Evolutionary conservation across 1,284 basidiomycete genomes (phyloP).

Genomic region (Thecaphora frezii): DNA sequence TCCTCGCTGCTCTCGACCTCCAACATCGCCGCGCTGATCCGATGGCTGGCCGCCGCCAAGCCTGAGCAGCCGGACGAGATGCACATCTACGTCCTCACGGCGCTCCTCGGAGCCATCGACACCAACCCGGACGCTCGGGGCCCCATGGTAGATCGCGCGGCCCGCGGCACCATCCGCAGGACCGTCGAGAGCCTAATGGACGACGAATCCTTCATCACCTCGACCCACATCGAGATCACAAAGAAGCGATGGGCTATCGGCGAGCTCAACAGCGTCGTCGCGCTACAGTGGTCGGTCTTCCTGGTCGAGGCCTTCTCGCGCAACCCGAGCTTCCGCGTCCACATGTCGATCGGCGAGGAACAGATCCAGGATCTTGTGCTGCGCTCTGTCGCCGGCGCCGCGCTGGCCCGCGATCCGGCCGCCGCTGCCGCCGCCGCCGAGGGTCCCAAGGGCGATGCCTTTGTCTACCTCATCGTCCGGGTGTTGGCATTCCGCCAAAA

Average conservation of each 20-base stretch:
- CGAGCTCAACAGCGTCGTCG: slow-evolving; percentile 73
- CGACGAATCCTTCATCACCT: slow-evolving; percentile 53
- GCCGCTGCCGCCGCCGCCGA: slow-evolving; percentile 67
- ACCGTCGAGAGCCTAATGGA: slow-evolving; percentile 34
- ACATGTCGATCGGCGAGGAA: slow-evolving; percentile 45
- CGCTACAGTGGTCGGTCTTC: slow-evolving; percentile 82
- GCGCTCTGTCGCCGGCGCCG: slow-evolving; percentile 34
- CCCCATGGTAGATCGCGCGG: slow-evolving; percentile 35
- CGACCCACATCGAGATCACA: slow-evolving; percentile 49
- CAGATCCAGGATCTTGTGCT: slow-evolving; percentile 41
- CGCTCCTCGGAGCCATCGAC: slow-evolving; percentile 72
- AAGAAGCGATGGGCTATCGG: slow-evolving; percentile 68
- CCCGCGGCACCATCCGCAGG: slow-evolving; percentile 22
- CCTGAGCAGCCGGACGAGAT: slow-evolving; percentile 58
- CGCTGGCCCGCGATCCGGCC: slow-evolving; percentile 66
- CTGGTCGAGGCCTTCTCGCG: slow-evolving; percentile 44
- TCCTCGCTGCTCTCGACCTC: slow-evolving; percentile 40
- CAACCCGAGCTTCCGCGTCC: slow-evolving; percentile 37
- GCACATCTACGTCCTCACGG: slow-evolving; percentile 72
- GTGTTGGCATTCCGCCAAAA: slow-evolving; percentile 59
- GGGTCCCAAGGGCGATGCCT: slow-evolving; percentile 77
- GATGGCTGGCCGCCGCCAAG: slow-evolving; percentile 34
- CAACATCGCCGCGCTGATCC: slow-evolving; percentile 36
- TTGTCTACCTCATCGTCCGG: slow-evolving; percentile 69
- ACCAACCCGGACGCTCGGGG: slow-evolving; percentile 63